phyloP scores from a whole-genome alignment of 83 land plant species.

The Diphasiastrum complanatum region DNA sequence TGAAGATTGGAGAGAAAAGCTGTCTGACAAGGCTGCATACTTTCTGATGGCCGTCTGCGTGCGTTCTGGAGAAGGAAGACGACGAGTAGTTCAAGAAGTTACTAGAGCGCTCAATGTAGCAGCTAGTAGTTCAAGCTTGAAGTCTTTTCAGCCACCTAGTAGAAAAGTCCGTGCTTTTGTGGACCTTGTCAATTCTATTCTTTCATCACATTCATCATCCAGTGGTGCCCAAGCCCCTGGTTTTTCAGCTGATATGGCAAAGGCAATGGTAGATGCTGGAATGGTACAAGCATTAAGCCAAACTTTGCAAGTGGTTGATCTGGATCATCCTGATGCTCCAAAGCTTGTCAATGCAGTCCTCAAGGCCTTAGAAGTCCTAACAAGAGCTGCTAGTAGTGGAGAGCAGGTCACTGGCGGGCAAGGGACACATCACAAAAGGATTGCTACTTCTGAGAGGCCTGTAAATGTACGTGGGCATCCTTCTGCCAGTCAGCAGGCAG shows the following conservation, averaged over 20 bases:
- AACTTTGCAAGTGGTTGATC: slow-evolving; percentile 65
- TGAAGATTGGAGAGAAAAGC: slow-evolving; percentile 83
- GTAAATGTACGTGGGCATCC: too few relatives aligned
- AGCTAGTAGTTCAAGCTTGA: slow-evolving; percentile 32
- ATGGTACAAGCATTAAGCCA: slow-evolving; percentile 64
- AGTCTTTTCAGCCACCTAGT: slow-evolving; percentile 50
- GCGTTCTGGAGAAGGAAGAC: slow-evolving; percentile 87
- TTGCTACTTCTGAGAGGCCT: too few relatives aligned
- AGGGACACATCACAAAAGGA: too few relatives aligned
- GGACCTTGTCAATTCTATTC: slow-evolving; percentile 79
- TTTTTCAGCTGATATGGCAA: slow-evolving; percentile 84
- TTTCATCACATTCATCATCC: slow-evolving; percentile 80
- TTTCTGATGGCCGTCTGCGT: slow-evolving; percentile 91
- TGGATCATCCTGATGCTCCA: slow-evolving; percentile 84
- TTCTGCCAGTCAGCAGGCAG: slow-evolving; percentile 50
- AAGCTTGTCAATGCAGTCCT: slow-evolving; percentile 73
- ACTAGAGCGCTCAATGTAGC: slow-evolving; percentile 45
- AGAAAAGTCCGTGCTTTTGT: slow-evolving; percentile 56
- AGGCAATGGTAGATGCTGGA: slow-evolving; percentile 82
- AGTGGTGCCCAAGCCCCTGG: slow-evolving; percentile 62
- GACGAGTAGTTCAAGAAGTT: slow-evolving; percentile 69
- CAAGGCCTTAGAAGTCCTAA: slow-evolving; percentile 75
- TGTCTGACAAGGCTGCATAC: slow-evolving; percentile 64
- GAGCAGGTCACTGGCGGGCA: slow-evolving; percentile 61
- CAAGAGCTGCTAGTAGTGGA: slow-evolving; percentile 35